Evolutionary conservation across 352 stramenopile species (phyloP), one percentile per base, ranked within the genome.

Genomic region (Pythium aristosporum): DNA sequence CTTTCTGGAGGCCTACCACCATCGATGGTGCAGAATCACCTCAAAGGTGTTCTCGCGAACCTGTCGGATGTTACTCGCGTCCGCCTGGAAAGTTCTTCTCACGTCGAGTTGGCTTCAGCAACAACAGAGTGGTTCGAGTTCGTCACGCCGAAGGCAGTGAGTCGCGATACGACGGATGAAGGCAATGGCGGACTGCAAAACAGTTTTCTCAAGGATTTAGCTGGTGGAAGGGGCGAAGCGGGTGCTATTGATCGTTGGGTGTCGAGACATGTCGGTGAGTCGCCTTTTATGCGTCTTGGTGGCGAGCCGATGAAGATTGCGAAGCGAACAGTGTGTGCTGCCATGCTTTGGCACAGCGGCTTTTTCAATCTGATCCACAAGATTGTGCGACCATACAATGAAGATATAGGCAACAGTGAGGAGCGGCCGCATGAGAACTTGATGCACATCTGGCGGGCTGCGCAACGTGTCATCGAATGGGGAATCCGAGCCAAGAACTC

Each of bases 281-380:
- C 87, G 2, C 85, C 85, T 9, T 92, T 96, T 64, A 63, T 90
- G 41, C 78, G 87, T 39, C 57, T 94, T 15, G 85, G 85, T 53
- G 87, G 88, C 9, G 82, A 93, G 50, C 75, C 87, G 9, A 96
- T 96, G 87, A 95, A 95, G 52, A 75, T 87, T n/a, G 88, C 88
- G 46, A 81, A 88, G 34, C 74, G 88, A 54, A 93, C 84, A 0
- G 82, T 95, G 50, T 92, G 85, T 57, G 88, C 87, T 47, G 82
- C 87, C 2, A 96, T 96, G 87, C 82, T 96, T 50, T 95, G 88
- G 87, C 88, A 96, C 69, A 94, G 75, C 21, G 88, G 88, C 13
- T 91, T 89, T 52, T 65, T 90, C 49, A 72, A 47, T 28, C 78
- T 67, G 43, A 80, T 92, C 43, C 81, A 79, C 32, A 82, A 84